Percentiles rank a stretch among this genome's conserved stretches.
Conservation (phyloP, 2,329 filamentous ascomycete genomes). For the Blastomyces parvus region DNA sequence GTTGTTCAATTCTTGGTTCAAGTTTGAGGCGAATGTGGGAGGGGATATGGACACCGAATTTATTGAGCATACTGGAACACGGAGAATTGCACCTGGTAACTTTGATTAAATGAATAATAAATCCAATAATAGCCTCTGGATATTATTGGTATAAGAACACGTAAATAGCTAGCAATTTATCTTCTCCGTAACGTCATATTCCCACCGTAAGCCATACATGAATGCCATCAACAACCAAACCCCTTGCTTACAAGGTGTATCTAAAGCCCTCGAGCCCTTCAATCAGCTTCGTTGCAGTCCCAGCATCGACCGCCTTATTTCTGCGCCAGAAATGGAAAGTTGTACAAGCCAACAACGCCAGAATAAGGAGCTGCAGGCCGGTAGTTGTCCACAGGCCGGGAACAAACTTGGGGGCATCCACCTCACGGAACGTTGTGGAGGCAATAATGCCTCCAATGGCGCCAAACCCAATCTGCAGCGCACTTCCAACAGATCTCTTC, state of each 20-base stretch:
- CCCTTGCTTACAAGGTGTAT: constrained; percentile 4
- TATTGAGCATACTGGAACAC: background rate
- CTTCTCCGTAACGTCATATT: background rate
- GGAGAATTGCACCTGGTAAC: background rate
- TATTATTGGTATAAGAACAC: background rate
- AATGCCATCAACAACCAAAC: background rate
- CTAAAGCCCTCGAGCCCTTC: constrained; percentile 8
- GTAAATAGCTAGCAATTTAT: background rate
- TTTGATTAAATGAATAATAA: background rate
- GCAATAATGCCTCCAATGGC: constrained; percentile 65
- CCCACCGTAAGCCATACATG: background rate
- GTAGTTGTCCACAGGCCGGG: constrained; percentile 9
- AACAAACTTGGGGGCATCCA: constrained; percentile 11
- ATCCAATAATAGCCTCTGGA: background rate
- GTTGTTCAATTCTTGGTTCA: too few relatives aligned
- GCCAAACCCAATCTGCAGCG: constrained; percentile 61
- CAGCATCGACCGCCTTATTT: constrained; percentile 7
- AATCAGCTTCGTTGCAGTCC: constrained; percentile 6
- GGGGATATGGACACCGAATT: too few relatives aligned
- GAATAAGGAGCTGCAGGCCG: constrained; percentile 2
- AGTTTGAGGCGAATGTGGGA: too few relatives aligned
- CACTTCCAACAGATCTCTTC: constrained; percentile 67
- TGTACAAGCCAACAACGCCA: constrained; percentile 2
- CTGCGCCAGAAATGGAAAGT: constrained; percentile 7
- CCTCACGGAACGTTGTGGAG: constrained; percentile 52